Base-by-base conservation (phyloP, 2,329 filamentous ascomycete genomes). In the Botryosphaeria agaves region DNA sequence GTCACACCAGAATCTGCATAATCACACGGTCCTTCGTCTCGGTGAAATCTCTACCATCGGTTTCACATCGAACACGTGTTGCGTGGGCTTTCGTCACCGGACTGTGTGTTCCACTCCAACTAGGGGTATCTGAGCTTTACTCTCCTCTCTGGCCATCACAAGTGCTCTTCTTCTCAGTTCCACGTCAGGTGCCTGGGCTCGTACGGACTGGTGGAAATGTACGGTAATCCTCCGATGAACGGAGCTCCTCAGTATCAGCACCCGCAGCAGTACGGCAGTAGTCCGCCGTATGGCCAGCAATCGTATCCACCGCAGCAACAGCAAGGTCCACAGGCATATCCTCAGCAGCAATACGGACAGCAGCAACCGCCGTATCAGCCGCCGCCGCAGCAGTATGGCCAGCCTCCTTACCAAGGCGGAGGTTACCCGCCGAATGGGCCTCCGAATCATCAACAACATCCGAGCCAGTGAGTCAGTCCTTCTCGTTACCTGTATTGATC, bases 231-330 rank as follows among this genome's bases (percentile, higher is more conserved):
- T n/a, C n/a, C n/a, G n/a, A n/a, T n/a, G n/a, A n/a, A n/a, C n/a
- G 26, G 11, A 14, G 14, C 38, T 36, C 45, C 46, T 38, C 41
- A 45, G 30, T 54, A 51, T 29, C 49, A 48, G 37, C 41, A 42
- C 32, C 44, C 46, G 26, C 40, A 43, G 27, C 26, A 24, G 26
- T 48, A 47, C 40, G 28, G 40, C 30, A 44, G 43, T 27, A 39
- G 37, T 7, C 47, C 47, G 33, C 32, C 36, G 25, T 51, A 47
- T 33, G 35, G 38, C 32, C 45, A 47, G 29, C 48, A 35, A 17
- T 30, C 28, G 11, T 32, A 34, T 20, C 15, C 25, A 11, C 29
- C 32, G 20, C 28, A 32, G 23, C 31, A 27, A 17, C 28, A 32
- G 23, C 31, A 27, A 17, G 18, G 21, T 5, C 30, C 29, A n/a